Percentiles rank a stretch among this genome's conserved stretches.
Evolutionary conservation across 2,329 filamentous ascomycete genomes (phyloP).

Genomic region (Fusarium algeriense): DNA sequence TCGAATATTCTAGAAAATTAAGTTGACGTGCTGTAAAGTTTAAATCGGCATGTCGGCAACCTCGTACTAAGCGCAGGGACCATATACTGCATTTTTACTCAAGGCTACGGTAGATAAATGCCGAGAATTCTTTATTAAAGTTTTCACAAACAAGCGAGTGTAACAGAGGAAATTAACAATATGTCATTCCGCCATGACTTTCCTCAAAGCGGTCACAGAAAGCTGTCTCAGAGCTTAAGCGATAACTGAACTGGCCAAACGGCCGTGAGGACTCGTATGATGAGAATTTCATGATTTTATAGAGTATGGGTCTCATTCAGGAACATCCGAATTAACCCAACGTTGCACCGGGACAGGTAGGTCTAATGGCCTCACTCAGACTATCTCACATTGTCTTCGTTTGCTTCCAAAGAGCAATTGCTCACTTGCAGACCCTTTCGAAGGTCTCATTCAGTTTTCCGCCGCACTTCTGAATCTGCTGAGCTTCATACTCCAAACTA

Average conservation of each 20-base stretch:
- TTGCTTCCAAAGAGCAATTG: not conserved
- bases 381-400: not conserved
- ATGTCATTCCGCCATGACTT: not conserved
- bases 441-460: constrained; percentile 4
- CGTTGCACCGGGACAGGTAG: not conserved
- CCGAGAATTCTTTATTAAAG: not conserved
- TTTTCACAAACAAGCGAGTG: not conserved
- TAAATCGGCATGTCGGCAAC: not conserved
- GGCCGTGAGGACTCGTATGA: not conserved
- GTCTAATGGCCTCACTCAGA: not conserved
- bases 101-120: not conserved
- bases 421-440: not conserved
- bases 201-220: not conserved
- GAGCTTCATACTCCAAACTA: constrained; percentile 31
- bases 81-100: not conserved
- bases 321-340: not conserved
- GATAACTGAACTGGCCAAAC: not conserved
- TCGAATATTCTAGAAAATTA: not conserved
- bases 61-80: too few species aligned
- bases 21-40: not conserved
- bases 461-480: not conserved
- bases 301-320: too few species aligned
- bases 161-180: not conserved
- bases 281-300: not conserved
- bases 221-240: not conserved